These are phyloP conservation scores for Lactarius hatsudake DNA, from an alignment of 768 basidiomycete genomes.

Conservation along the genomic window DNA sequence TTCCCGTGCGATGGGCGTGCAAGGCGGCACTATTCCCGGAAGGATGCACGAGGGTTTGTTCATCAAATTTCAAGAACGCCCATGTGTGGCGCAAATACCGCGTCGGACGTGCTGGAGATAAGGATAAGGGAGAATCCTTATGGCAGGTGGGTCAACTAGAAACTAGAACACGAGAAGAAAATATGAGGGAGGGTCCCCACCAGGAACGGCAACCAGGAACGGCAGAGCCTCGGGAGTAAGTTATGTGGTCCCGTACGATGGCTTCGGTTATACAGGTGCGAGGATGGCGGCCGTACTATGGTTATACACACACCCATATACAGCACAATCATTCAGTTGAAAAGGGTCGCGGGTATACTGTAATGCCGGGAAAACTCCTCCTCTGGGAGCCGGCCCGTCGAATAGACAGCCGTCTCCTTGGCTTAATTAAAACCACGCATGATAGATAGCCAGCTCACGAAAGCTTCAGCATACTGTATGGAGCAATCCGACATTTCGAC, in stretches of 20 bases:
- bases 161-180: neutral
- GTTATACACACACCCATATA: neutral
- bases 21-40: neutral
- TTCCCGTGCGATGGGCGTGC: neutral
- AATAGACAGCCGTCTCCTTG: neutral
- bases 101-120: neutral
- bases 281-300: neutral
- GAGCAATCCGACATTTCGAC: neutral
- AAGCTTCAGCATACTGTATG: neutral
- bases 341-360: neutral
- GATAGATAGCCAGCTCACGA: neutral
- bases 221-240: neutral
- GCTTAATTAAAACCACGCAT: neutral
- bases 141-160: neutral
- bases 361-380: neutral
- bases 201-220: slow-evolving; percentile 1
- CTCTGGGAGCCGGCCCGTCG: neutral
- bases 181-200: neutral
- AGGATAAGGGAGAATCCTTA: neutral
- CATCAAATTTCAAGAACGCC: too few species aligned
- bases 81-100: slow-evolving; percentile 9
- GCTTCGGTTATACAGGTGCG: neutral
- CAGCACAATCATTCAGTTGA: neutral
- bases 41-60: neutral
- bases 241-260: neutral